phyloP scores from a whole-genome alignment of 257 asterid species.

The Henckelia pumila region DNA sequence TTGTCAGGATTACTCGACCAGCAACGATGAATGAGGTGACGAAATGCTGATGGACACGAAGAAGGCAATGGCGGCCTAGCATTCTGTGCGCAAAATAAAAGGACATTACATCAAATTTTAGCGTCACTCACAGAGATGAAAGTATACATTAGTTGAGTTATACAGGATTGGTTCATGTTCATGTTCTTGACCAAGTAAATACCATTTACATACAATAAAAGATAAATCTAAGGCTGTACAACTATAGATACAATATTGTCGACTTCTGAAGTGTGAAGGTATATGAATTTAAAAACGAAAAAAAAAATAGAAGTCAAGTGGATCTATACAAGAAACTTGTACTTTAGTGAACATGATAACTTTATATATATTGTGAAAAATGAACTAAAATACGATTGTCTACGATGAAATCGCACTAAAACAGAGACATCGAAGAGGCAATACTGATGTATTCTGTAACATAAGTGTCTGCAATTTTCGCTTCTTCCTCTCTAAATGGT shows the following conservation, averaged over 20 bases:
- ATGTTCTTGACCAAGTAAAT: neutral
- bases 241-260: too few relatives aligned
- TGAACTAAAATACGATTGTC: neutral
- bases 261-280: too few relatives aligned
- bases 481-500: neutral
- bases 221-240: too few relatives aligned
- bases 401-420: neutral
- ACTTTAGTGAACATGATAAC: neutral
- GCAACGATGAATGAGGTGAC: conserved; percentile 65
- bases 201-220: neutral
- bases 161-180: neutral
- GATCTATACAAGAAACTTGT: neutral
- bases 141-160: too few relatives aligned
- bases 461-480: neutral
- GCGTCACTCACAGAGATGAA: too few relatives aligned
- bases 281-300: too few relatives aligned
- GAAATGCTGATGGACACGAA: conserved; percentile 64
- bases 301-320: too few relatives aligned
- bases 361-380: neutral
- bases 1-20: conserved; percentile 86
- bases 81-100: conserved; percentile 42
- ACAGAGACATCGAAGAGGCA: neutral
- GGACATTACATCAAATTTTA: neutral
- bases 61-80: conserved; percentile 89
- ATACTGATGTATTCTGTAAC: neutral